Base-by-base conservation (phyloP, 176 grass and related monocot genomes). In the Musa itinerans region DNA sequence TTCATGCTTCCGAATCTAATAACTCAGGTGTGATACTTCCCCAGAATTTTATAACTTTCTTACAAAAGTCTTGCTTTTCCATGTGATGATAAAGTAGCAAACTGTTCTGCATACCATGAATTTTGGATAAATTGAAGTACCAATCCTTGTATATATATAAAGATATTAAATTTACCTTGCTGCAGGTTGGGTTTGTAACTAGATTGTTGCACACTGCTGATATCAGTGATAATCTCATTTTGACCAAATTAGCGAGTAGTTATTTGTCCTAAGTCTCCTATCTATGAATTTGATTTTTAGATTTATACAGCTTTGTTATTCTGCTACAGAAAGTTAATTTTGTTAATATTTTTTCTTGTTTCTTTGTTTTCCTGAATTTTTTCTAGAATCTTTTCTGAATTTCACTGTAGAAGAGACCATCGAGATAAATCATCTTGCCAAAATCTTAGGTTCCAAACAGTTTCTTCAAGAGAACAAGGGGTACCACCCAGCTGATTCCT, bases 1-100 rank as follows among this genome's bases (percentile, higher is more conserved):
- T 99, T 87, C 85, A 88, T 87, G 88, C 86, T 99, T 29, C 95
- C 91, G 24, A 99, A 94, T 89, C 82, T 99, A 75, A 92, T 99
- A 81, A 99, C 95, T 84, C 95, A 99, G 95, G 95, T 99, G 58
- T 58, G 81, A 11, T 65, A 48, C 75, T 76, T 6, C 34, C 23
- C 24, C 20, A 11, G 59, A 11, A 53, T 55, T 9, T 70, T 80
- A 11, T 43, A 15, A 13, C 49, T 63, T 27, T 65, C 66, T 49
- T 19, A 24, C 23, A 10, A 6, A 43, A 6, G 3, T 6, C 34
- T 43, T 43, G 34, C 34, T 16, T 25, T 10, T 53, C 3, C 16
- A 20, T 12, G 52, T 26, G 8, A 10, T 68, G 52, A 26, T 24
- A 68, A 25, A 14, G 1, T 34, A 29, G 20, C 8, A 64, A 64